Evolutionary conservation across 495 filamentous ascomycete species (phyloP).

Genomic region (Xylaria flabelliformis): DNA sequence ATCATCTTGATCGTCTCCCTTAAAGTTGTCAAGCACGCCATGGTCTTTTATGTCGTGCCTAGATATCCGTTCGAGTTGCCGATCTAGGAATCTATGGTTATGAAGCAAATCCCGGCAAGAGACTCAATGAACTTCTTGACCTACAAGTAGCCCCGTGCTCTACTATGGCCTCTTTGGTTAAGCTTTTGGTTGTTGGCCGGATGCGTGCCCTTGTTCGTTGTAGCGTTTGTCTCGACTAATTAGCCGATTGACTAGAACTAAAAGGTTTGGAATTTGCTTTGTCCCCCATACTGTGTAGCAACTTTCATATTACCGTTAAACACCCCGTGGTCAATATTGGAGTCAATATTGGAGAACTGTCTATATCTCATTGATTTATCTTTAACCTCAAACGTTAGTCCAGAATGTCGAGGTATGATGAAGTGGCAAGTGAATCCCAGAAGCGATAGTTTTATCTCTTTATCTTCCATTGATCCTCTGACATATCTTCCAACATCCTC

Average conservation of each 20-base stretch:
- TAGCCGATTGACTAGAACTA: not conserved
- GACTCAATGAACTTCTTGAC: not conserved
- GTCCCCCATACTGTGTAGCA: not conserved
- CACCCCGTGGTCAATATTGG: not conserved
- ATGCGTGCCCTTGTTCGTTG: conserved; percentile 14
- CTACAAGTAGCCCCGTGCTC: not conserved
- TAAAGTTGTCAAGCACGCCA: too few relatives aligned
- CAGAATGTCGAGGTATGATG: not conserved
- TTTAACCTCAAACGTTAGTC: not conserved
- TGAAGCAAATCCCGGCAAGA: not conserved
- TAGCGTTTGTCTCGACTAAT: not conserved
- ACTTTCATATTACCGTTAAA: not conserved
- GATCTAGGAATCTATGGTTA: not conserved
- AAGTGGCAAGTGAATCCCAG: not conserved
- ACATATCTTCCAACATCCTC: not conserved
- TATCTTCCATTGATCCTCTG: not conserved
- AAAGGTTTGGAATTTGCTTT: not conserved
- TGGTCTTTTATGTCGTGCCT: too few relatives aligned
- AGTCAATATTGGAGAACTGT: not conserved
- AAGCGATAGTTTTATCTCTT: not conserved
- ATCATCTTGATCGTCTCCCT: too few relatives aligned
- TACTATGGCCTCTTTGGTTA: not conserved
- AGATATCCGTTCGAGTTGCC: too few relatives aligned
- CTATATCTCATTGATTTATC: not conserved
- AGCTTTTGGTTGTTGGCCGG: not conserved